A percentile compares a stretch with the other conserved stretches of the same genome.
These are phyloP conservation scores for Solanum hybrid DNA, from an alignment of 305 asterid species.

Conservation along the genomic window DNA sequence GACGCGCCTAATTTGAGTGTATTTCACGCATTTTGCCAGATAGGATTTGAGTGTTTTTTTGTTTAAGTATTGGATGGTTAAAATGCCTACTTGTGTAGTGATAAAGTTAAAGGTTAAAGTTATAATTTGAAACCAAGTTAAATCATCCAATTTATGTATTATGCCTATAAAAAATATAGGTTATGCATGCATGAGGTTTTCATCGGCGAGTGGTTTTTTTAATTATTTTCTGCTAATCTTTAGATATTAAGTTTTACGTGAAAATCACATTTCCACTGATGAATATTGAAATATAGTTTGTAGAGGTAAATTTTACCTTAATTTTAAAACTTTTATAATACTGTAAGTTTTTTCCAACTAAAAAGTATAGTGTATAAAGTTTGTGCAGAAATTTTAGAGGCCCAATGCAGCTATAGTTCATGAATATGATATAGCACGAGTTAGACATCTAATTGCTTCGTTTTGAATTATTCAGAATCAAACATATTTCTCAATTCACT, in stretches of 20 bases:
- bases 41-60: too few relatives aligned
- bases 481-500: too few relatives aligned
- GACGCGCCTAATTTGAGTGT: too few relatives aligned
- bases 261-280: background rate
- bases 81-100: too few relatives aligned
- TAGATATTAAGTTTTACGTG: too few relatives aligned
- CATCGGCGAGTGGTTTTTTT: background rate
- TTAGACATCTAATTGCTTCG: background rate
- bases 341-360: background rate
- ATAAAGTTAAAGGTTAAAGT: accelerated
- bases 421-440: background rate
- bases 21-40: too few relatives aligned
- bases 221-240: background rate
- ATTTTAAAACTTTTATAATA: background rate
- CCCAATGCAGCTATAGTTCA: too few relatives aligned
- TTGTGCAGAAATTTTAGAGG: background rate
- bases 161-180: background rate
- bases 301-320: background rate
- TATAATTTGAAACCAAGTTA: too few relatives aligned
- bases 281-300: background rate
- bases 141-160: too few relatives aligned
- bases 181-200: background rate
- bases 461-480: background rate
- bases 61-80: too few relatives aligned
- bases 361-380: background rate